Evolutionary conservation across 805 yeast species (phyloP), one percentile per base, ranked within the genome.

Genomic region (Spathaspora arborariae): DNA sequence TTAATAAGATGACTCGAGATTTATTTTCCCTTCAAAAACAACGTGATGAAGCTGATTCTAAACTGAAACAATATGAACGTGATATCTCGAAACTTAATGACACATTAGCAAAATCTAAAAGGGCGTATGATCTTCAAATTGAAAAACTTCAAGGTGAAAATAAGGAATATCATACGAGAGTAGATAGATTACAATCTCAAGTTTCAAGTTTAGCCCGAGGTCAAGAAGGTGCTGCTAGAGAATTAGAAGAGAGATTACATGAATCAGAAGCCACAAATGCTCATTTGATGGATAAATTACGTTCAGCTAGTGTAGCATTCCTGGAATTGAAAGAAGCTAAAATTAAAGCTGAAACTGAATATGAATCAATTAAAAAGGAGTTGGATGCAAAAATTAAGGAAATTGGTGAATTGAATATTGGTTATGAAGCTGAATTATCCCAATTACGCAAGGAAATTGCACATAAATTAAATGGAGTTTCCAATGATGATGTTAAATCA

Each of bases 1-100:
- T 91, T 44, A 90, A 90, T 59, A 90, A 89, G 55, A 87, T 91
- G 96, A 85, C 84, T 45, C 72, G 92, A 35, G 98, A 91, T 52
- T 68, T 91, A 24, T 79, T 88, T 62, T 77, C 77, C 41, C 68
- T 89, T 38, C 75, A 81, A 0, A 80, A 79, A 46, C 81, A 80
- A 27, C 83, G 82, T 48, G 80, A 77, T 1, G 75, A 76, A 0
- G 56, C 75, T 5, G 81, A 76, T 39, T 68, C 69, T 20, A 62
- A 64, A 7, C 62, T 78, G 13, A 73, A 70, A 35, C 56, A 53
- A 4, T 49, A 75, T 39, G 78, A 80, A 47, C 76, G 70, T 37
- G 76, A 76, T 24, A 50, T 72, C 2, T 54, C 57, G 0, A 58
- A 54, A 3, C 35, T 61, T 3, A 55, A 60, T 2, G 59, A 62